Conservation (phyloP, 2,329 filamentous ascomycete genomes). For the Laburnicola sp. region DNA sequence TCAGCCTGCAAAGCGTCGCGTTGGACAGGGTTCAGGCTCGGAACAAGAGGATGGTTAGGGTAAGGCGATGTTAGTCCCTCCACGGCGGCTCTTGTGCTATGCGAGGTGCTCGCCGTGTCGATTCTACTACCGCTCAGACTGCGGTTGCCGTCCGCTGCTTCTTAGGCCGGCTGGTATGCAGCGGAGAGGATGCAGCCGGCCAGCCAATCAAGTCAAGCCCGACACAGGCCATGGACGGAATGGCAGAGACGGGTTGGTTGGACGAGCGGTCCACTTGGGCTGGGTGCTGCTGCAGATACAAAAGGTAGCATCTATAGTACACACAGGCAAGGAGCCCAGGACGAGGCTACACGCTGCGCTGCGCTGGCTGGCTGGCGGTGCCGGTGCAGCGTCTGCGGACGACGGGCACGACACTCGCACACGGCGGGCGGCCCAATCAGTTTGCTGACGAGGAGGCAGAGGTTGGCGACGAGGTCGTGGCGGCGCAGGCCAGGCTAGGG, state of each 20-base stretch:
- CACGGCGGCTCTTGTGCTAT: constrained; percentile 28
- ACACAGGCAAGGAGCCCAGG: no score
- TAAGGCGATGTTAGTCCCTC: constrained; percentile 37
- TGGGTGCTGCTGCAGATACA: no score
- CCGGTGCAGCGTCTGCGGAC: not conserved
- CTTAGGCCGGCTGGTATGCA: constrained; percentile 13
- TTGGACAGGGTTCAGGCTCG: constrained; percentile 43
- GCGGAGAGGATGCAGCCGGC: constrained; percentile 4
- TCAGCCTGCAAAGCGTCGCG: constrained; percentile 40
- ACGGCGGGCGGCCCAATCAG: constrained; percentile 2
- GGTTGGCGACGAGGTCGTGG: constrained; percentile 8
- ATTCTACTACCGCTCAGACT: constrained; percentile 23
- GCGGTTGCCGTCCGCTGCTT: constrained; percentile 26
- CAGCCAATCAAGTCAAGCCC: constrained; percentile 35
- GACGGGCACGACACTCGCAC: constrained; percentile 1
- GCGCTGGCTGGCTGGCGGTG: not conserved
- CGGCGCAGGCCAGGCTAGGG: constrained; percentile 7
- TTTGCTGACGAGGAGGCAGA: constrained; percentile 5
- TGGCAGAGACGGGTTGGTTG: no score
- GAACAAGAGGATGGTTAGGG: constrained; percentile 40
- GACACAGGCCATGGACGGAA: constrained; percentile 37
- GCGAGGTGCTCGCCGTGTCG: no score
- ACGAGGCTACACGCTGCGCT: not conserved
- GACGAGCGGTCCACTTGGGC: no score
- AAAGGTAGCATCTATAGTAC: no score